phyloP scores from a whole-genome alignment of 192 early-diverging fungal genomes.

The Funneliformis geosporum region DNA sequence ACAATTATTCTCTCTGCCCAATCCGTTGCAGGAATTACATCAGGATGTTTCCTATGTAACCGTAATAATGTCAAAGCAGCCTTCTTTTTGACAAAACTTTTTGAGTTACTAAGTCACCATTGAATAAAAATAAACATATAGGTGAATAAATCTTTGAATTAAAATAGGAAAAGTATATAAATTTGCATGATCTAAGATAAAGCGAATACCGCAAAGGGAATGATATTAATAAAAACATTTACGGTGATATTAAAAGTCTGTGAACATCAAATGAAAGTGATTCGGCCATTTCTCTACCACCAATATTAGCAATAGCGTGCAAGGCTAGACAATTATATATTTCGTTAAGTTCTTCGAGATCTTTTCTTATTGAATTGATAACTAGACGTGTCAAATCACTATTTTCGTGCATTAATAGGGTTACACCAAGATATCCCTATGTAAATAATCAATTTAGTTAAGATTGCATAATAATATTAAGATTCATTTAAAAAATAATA shows the following conservation, averaged over 20 bases:
- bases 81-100: slow-evolving; percentile 95
- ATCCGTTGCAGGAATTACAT: slow-evolving; percentile 80
- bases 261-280: slow-evolving; percentile 81
- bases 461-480: too few relatives aligned
- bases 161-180: slow-evolving; percentile 5
- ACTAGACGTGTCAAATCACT: slow-evolving; percentile 82
- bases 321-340: slow-evolving; percentile 89
- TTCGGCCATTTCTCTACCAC: slow-evolving; percentile 90
- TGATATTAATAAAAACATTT: slow-evolving; percentile 36
- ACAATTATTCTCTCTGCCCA: slow-evolving; percentile 84
- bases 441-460: neutral
- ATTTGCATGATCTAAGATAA: neutral
- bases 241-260: slow-evolving; percentile 79
- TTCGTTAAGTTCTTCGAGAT: slow-evolving; percentile 85
- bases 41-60: slow-evolving; percentile 86
- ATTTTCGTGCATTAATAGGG: slow-evolving; percentile 87
- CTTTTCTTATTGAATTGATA: slow-evolving; percentile 84
- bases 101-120: slow-evolving; percentile 51
- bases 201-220: neutral
- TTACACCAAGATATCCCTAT: slow-evolving; percentile 95
- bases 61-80: slow-evolving; percentile 91
- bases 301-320: slow-evolving; percentile 96
- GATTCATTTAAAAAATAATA: neutral
- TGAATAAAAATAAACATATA: neutral
- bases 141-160: slow-evolving; percentile 1